phyloP scores from a whole-genome alignment of 192 early-diverging fungal species.

The Cetraspora pellucida region DNA sequence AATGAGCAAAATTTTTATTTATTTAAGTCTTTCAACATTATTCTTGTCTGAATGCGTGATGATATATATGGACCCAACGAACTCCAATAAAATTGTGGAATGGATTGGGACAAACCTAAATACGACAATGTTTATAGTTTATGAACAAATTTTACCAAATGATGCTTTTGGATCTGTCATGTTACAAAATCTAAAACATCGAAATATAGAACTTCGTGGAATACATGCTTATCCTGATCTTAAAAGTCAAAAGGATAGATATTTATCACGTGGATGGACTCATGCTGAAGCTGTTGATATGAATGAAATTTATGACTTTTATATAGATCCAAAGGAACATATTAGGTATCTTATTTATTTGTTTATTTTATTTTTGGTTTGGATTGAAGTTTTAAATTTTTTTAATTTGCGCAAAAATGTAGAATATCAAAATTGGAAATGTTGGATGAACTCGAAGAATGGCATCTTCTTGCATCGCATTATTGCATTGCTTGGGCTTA shows the following conservation, averaged over 20 bases:
- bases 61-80: slow-evolving; percentile 77
- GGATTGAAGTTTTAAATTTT: neutral
- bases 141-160: slow-evolving; percentile 90
- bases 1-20: neutral
- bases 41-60: slow-evolving; percentile 94
- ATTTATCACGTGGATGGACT: slow-evolving; percentile 61
- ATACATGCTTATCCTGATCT: slow-evolving; percentile 73
- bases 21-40: slow-evolving; percentile 74
- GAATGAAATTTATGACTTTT: slow-evolving; percentile 58
- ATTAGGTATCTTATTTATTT: slow-evolving; percentile 32
- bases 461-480: slow-evolving; percentile 77
- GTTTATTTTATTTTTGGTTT: neutral
- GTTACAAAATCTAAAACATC: slow-evolving; percentile 79
- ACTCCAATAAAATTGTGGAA: slow-evolving; percentile 68
- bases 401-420: neutral
- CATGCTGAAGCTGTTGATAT: slow-evolving; percentile 61
- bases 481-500: slow-evolving; percentile 84
- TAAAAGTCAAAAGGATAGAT: slow-evolving; percentile 73
- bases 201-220: slow-evolving; percentile 79
- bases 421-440: slow-evolving; percentile 79
- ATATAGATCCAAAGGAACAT: slow-evolving; percentile 47
- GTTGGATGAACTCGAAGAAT: slow-evolving; percentile 93
- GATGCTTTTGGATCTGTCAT: slow-evolving; percentile 93
- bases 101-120: slow-evolving; percentile 63
- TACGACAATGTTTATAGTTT: slow-evolving; percentile 69